Conservation (phyloP, 805 yeast species). For the Saccharomyces mikatae region DNA sequence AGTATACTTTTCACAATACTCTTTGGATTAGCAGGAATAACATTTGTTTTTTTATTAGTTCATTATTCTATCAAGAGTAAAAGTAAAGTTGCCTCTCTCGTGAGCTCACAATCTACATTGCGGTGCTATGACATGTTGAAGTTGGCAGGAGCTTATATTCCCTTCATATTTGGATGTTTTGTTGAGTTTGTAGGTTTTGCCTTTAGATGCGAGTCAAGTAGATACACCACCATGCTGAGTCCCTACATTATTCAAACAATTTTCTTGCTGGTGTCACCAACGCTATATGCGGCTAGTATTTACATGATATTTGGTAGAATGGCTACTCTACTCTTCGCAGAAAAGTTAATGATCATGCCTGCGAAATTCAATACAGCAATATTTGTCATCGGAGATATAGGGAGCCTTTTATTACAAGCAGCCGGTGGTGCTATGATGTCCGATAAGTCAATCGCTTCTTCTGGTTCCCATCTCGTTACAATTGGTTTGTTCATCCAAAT, state of each 20-base stretch:
- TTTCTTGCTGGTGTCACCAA: slow-evolving; percentile 27
- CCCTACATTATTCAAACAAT: slow-evolving; percentile 24
- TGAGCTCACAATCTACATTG: slow-evolving; percentile 2
- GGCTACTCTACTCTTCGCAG: slow-evolving; percentile 13
- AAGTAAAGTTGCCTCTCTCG: neutral
- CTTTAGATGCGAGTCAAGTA: slow-evolving; percentile 16
- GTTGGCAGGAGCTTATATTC: slow-evolving; percentile 12
- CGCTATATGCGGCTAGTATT: slow-evolving; percentile 28
- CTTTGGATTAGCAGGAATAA: slow-evolving; percentile 6
- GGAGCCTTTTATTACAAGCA: slow-evolving; percentile 27
- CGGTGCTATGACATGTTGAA: slow-evolving; percentile 1
- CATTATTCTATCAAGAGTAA: neutral
- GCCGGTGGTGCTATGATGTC: slow-evolving; percentile 30
- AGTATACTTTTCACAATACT: slow-evolving; percentile 9
- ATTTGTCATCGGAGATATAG: slow-evolving; percentile 29
- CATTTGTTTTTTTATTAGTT: neutral
- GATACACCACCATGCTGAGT: slow-evolving; percentile 4
- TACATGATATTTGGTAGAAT: slow-evolving; percentile 29
- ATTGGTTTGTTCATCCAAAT: slow-evolving; percentile 30
- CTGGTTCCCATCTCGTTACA: slow-evolving; percentile 21
- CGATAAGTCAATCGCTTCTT: neutral
- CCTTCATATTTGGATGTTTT: slow-evolving; percentile 22
- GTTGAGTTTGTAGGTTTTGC: slow-evolving; percentile 25
- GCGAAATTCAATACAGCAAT: slow-evolving; percentile 20
- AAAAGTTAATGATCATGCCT: slow-evolving; percentile 15